Conservation (phyloP, 441 rosid species). For the Gossypium gossypioides region DNA sequence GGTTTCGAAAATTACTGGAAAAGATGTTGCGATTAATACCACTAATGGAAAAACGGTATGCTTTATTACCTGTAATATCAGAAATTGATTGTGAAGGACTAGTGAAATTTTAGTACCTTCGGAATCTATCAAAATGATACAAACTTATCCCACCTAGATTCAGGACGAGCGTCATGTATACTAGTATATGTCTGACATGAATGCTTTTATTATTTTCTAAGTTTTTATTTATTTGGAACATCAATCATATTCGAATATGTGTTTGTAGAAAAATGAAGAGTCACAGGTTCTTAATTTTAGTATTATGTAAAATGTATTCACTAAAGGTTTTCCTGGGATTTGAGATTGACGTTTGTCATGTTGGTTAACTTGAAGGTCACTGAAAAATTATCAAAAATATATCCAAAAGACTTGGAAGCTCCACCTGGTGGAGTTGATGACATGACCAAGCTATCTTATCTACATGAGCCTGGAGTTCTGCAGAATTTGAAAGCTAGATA, state of each 20-base stretch:
- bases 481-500: conserved; percentile 75
- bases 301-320: background rate
- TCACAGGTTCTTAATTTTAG: background rate
- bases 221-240: background rate
- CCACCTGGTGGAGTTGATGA: conserved; percentile 98
- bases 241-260: background rate
- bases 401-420: conserved; percentile 88
- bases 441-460: conserved; percentile 92
- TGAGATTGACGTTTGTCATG: background rate
- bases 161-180: background rate
- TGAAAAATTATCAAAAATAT: conserved; percentile 57
- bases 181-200: background rate
- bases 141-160: background rate
- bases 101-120: too few species aligned
- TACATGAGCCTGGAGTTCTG: conserved; percentile 96
- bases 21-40: conserved; percentile 43
- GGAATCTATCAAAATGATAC: too few species aligned
- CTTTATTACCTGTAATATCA: background rate
- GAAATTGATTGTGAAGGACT: too few species aligned
- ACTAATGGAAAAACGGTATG: conserved; percentile 55
- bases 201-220: background rate
- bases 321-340: background rate
- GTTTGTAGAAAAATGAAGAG: background rate
- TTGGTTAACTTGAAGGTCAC: conserved; percentile 37
- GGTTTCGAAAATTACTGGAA: conserved; percentile 56